A percentile compares a stretch with the other conserved stretches of the same genome.
phyloP scores from a whole-genome alignment of 2,329 filamentous ascomycete species.

The Intubia oerlemansii region DNA sequence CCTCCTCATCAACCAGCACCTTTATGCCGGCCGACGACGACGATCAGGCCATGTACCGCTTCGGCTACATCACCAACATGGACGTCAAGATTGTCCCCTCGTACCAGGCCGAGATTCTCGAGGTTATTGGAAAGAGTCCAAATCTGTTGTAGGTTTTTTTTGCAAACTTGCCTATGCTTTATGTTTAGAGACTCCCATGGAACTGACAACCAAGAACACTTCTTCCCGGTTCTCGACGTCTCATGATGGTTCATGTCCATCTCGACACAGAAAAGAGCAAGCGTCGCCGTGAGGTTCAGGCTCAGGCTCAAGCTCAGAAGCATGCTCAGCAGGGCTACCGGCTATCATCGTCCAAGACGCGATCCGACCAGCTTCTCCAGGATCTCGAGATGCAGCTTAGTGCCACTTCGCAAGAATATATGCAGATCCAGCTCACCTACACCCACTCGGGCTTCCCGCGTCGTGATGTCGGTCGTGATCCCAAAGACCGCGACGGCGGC shows the following conservation, averaged over 20 bases:
- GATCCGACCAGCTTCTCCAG: slow-evolving; percentile 33
- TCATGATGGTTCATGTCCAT: slow-evolving; percentile 26
- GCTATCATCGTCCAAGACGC: slow-evolving; percentile 11
- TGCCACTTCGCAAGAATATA: slow-evolving; percentile 22
- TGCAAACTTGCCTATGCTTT: neutral
- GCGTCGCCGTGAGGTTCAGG: too few species aligned
- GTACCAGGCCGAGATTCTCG: slow-evolving; percentile 18
- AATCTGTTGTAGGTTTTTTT: slow-evolving; percentile 17
- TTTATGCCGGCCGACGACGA: too few species aligned
- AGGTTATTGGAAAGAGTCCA: slow-evolving; percentile 23
- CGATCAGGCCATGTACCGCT: slow-evolving; percentile 12
- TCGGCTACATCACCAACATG: slow-evolving; percentile 28
- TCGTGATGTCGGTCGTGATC: slow-evolving; percentile 3
- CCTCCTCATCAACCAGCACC: neutral
- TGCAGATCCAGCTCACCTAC: slow-evolving; percentile 30
- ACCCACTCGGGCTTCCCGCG: slow-evolving; percentile 32
- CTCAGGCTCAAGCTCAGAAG: too few species aligned
- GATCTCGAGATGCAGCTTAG: slow-evolving; percentile 37
- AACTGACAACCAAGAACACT: slow-evolving; percentile 7
- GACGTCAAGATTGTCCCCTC: slow-evolving; percentile 23
- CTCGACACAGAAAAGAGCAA: slow-evolving; percentile 12
- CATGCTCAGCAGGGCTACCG: slow-evolving; percentile 8
- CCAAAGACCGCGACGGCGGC: slow-evolving; percentile 9
- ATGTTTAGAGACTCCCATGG: too few species aligned
- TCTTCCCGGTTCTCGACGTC: slow-evolving; percentile 19